These are phyloP conservation scores for Dissophora globulifera DNA, from an alignment of 192 early-diverging fungal genomes.

Conservation along the genomic window DNA sequence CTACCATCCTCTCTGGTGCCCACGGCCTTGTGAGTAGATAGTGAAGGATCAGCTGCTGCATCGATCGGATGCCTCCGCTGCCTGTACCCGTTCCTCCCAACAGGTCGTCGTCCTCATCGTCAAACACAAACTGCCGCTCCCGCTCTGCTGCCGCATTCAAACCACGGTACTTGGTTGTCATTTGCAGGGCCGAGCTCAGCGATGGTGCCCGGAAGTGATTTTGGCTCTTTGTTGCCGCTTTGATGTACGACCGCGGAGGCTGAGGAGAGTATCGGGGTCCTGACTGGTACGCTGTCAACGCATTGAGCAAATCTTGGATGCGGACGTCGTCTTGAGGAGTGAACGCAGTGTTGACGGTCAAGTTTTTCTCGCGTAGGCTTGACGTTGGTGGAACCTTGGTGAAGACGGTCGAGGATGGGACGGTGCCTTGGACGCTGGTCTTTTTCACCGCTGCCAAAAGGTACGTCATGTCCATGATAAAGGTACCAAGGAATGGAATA, in stretches of 20 bases:
- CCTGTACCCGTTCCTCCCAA: slow-evolving; percentile 40
- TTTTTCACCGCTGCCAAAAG: slow-evolving; percentile 68
- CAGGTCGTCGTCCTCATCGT: slow-evolving; percentile 64
- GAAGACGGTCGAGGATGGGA: neutral
- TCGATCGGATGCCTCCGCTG: slow-evolving; percentile 30
- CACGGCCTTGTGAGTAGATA: slow-evolving; percentile 76
- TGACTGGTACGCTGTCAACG: slow-evolving; percentile 61
- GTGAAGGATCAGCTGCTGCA: slow-evolving; percentile 70
- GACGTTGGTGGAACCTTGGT: slow-evolving; percentile 20
- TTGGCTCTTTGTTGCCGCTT: slow-evolving; percentile 56
- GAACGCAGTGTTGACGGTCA: slow-evolving; percentile 17
- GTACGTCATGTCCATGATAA: slow-evolving; percentile 82
- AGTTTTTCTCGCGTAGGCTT: slow-evolving; percentile 17
- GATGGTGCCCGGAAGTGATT: slow-evolving; percentile 60
- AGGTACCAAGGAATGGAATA: slow-evolving; percentile 78
- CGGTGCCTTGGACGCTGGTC: slow-evolving; percentile 1
- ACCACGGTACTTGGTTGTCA: slow-evolving; percentile 43
- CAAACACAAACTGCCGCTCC: slow-evolving; percentile 29
- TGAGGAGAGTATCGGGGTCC: slow-evolving; percentile 62
- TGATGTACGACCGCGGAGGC: slow-evolving; percentile 58
- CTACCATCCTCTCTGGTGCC: slow-evolving; percentile 77
- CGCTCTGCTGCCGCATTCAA: slow-evolving; percentile 1
- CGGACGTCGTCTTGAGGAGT: slow-evolving; percentile 56
- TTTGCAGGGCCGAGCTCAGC: slow-evolving; percentile 57
- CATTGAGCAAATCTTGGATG: slow-evolving; percentile 64